Evolutionary conservation across 495 filamentous ascomycete species (phyloP), one percentile per base, ranked within the genome.

Genomic region (Aspergillus asperescens): DNA sequence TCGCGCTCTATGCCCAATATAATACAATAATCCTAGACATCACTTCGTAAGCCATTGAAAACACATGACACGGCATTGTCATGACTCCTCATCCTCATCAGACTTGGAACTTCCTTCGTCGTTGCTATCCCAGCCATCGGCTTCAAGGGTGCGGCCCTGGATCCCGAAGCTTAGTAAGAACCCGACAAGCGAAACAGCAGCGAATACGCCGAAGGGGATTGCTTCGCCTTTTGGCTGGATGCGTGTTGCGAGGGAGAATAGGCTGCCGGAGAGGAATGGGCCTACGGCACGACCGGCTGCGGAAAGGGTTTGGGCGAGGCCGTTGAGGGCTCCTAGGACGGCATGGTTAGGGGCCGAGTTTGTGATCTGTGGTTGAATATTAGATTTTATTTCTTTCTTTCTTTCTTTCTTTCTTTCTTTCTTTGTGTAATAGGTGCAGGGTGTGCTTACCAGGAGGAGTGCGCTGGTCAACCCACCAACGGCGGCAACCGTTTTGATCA

Each of bases 281-380:
- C 93, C 94, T 0, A 88, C 77, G 25, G 92, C 89, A 42, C 93
- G 82, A 19, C 93, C 93, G 1, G 87, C 92, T 0, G 94, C 93
- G 7, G 89, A 93, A 2, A 98, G 81, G 0, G 90, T 94, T 67
- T 98, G 93, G 3, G 93, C 93, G 16, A 98, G 82, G 24, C 93
- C 93, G 56, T 97, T 96, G 24, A 98, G 73, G 1, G 87, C 91
- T 9, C 93, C 93, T 0, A 98, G 77, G 3, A 89, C 89, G 16
- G 85, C 84, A 64, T 95, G 80, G 28, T 90, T 88, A 0, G 88
- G 89, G 1, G 89, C 88, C 1, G 88, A 90, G 61, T 98, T 98
- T 20, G 92, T 98, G 58, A 98, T 86, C 89, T 94, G 32, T 10
- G n/a, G n/a, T n/a, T n/a, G n/a, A 34, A 64, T 50, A 54, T 34